phyloP scores from a whole-genome alignment of 495 filamentous ascomycete species.

The Podospora anserina region DNA sequence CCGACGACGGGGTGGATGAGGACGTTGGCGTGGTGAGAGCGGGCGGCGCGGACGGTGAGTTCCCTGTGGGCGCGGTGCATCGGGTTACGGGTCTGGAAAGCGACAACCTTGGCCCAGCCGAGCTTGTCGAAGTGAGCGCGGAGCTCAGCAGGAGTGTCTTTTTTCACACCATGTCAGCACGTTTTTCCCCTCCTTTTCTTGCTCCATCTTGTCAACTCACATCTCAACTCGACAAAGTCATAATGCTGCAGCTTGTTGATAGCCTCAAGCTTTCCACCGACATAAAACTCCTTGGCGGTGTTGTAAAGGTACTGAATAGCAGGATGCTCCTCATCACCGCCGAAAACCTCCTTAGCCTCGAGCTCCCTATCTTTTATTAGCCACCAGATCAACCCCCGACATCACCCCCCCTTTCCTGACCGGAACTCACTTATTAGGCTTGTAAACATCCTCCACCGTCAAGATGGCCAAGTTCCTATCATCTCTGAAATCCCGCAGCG shows the following conservation, averaged over 20 bases:
- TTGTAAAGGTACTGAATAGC: conserved; percentile 84
- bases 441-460: conserved; percentile 94
- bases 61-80: conserved; percentile 99
- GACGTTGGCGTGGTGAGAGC: conserved; percentile 92
- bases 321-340: conserved; percentile 89
- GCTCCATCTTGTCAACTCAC: conserved; percentile 39
- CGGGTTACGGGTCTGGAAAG: conserved; percentile 98
- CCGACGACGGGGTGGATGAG: conserved; percentile 99
- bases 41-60: conserved; percentile 93
- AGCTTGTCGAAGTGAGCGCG: conserved; percentile 98
- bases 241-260: conserved; percentile 95
- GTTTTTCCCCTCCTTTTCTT: neutral
- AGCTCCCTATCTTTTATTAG: conserved; percentile 55
- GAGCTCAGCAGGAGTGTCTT: conserved; percentile 91
- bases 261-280: conserved; percentile 92
- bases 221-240: conserved; percentile 95
- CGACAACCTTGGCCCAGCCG: conserved; percentile 93
- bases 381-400: conserved; percentile 13
- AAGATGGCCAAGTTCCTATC: conserved; percentile 94
- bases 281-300: conserved; percentile 79
- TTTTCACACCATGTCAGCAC: conserved; percentile 33
- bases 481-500: conserved; percentile 92
- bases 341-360: conserved; percentile 92
- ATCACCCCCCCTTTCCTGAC: conserved; percentile 14
- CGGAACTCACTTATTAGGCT: conserved; percentile 81